Conservation (phyloP, 106 monocot genomes). For the Agapanthus africanus region DNA sequence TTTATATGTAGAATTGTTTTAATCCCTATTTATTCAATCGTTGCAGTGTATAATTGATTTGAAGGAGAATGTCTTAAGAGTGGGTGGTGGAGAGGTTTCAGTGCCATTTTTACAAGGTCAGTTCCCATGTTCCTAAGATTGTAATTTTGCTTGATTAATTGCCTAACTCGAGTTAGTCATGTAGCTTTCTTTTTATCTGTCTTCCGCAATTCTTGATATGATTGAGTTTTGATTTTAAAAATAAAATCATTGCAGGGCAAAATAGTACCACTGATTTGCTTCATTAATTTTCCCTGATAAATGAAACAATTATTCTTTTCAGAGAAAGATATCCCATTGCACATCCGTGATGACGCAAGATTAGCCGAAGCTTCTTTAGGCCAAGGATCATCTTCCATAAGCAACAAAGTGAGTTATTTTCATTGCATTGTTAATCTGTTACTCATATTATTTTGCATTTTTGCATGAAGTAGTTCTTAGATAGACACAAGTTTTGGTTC, state of each 20-base stretch:
- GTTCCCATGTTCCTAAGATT: constrained; percentile 89
- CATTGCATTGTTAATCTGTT: not conserved
- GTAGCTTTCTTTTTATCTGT: not conserved
- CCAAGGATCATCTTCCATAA: constrained; percentile 44
- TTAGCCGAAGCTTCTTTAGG: constrained; percentile 41
- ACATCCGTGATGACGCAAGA: constrained; percentile 63
- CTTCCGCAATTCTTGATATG: not conserved
- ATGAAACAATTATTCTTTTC: constrained; percentile 15
- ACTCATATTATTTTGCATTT: constrained; percentile 3
- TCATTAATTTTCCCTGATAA: not conserved
- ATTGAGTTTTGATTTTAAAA: not conserved
- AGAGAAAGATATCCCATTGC: constrained; percentile 93
- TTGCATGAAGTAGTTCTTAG: not conserved
- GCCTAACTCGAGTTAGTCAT: not conserved
- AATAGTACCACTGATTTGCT: not conserved
- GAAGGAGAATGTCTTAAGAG: constrained; percentile 97
- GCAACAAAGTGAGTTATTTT: not conserved
- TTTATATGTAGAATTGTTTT: not conserved
- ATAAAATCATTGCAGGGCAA: not conserved
- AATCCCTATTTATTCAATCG: not conserved
- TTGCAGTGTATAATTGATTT: constrained; percentile 92
- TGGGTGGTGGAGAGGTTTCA: constrained; percentile 96
- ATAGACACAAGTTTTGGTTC: not conserved
- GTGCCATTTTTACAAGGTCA: constrained; percentile 98
- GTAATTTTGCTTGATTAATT: constrained; percentile 1